phyloP scores from a whole-genome alignment of 768 basidiomycete genomes.

The Suillus americanus region DNA sequence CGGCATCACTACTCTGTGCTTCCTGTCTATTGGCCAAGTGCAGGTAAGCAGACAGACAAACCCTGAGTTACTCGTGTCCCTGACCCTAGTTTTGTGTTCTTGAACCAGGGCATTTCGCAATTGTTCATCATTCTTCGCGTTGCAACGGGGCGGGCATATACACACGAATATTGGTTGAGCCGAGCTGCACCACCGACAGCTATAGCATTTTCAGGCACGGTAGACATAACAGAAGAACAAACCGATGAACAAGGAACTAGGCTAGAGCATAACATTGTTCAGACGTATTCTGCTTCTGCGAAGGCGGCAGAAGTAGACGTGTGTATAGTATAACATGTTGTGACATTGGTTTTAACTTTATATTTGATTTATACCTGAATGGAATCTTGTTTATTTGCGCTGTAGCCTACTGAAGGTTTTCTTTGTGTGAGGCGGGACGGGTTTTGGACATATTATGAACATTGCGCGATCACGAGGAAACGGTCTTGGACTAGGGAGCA shows the following conservation, averaged over 20 bases:
- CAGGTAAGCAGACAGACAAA: slow-evolving; percentile 15
- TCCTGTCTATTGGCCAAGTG: slow-evolving; percentile 23
- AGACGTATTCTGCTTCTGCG: neutral
- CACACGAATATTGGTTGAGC: neutral
- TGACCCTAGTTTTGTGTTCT: neutral
- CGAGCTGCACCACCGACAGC: neutral
- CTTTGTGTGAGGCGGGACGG: too few species aligned
- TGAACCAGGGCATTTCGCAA: slow-evolving; percentile 25
- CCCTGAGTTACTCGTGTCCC: too few species aligned
- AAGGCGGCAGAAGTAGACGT: neutral
- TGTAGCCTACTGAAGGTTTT: too few species aligned
- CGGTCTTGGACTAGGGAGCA: too few species aligned
- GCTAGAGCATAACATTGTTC: neutral
- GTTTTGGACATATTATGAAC: too few species aligned
- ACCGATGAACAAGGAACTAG: neutral
- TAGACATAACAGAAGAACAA: neutral
- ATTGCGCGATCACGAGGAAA: too few species aligned
- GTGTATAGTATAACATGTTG: neutral
- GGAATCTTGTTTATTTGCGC: neutral
- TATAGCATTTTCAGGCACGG: neutral
- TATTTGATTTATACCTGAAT: neutral
- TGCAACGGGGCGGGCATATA: slow-evolving; percentile 26
- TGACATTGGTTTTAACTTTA: neutral
- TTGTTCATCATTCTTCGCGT: slow-evolving; percentile 33
- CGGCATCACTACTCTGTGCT: slow-evolving; percentile 22